Evolutionary conservation across 176 grass and related monocot genomes (phyloP).

Genomic region (Miscanthus lutarioriparius): DNA sequence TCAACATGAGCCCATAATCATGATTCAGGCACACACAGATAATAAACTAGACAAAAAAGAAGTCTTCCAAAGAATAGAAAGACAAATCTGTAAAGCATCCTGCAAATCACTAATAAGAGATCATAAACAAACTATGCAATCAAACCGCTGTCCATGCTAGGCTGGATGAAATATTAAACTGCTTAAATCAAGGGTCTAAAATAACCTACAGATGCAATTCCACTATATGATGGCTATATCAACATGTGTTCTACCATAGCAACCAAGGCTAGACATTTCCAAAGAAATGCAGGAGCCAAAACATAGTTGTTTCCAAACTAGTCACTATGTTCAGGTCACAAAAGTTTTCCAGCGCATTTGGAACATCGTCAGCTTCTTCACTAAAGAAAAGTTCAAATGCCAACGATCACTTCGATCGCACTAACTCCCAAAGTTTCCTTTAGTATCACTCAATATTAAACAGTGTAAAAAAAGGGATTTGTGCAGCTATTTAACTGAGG

Average conservation of each 20-base stretch:
- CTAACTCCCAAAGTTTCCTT: background rate
- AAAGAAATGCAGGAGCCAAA: constrained; percentile 1
- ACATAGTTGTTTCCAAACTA: background rate
- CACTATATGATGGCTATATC: background rate
- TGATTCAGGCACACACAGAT: too few species aligned
- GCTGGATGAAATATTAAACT: background rate
- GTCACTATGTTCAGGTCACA: background rate
- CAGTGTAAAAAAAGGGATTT: background rate
- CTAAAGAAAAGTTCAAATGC: background rate
- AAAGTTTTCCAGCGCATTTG: background rate
- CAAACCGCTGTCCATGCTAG: background rate
- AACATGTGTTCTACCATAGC: background rate
- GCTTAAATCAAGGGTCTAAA: too few species aligned
- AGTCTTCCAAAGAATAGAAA: background rate
- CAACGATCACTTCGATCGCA: background rate
- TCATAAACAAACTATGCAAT: constrained; percentile 3
- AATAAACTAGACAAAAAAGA: background rate
- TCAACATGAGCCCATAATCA: too few species aligned
- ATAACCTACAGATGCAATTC: background rate
- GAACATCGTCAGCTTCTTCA: background rate
- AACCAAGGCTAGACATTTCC: background rate
- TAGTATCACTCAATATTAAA: constrained; percentile 18
- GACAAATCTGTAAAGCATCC: background rate
- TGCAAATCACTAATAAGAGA: background rate
- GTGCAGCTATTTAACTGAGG: background rate